These are phyloP conservation scores for Syncephalastrum racemosum DNA, from an alignment of 371 early-diverging fungal genomes.

Conservation along the genomic window DNA sequence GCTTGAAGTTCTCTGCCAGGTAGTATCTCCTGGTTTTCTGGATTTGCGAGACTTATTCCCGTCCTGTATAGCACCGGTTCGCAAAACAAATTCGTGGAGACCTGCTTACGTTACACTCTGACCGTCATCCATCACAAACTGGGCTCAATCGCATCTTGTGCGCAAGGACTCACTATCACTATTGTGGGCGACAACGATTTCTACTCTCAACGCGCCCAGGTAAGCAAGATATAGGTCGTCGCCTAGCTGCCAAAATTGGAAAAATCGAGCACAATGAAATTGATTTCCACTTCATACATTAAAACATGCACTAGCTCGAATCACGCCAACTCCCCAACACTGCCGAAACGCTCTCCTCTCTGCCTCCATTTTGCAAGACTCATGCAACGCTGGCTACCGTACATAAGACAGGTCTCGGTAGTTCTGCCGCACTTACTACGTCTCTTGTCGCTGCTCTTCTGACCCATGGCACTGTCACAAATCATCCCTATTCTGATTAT, in stretches of 20 bases:
- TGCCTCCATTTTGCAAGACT: conserved; percentile 72
- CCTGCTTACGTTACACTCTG: conserved; percentile 34
- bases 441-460: conserved; percentile 83
- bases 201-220: conserved; percentile 84
- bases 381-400: conserved; percentile 73
- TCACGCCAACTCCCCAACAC: conserved; percentile 50
- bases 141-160: no score
- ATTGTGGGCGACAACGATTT: conserved; percentile 93
- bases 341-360: conserved; percentile 53
- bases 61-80: neutral
- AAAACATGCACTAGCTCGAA: conserved; percentile 36
- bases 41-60: neutral
- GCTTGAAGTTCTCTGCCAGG: conserved; percentile 22
- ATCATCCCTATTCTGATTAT: conserved; percentile 17
- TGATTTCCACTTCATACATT: no score
- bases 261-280: no score
- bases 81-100: conserved; percentile 40
- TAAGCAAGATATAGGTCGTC: conserved; percentile 38
- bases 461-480: conserved; percentile 57
- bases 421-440: conserved; percentile 92
- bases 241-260: neutral
- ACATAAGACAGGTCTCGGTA: conserved; percentile 95
- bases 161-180: conserved; percentile 60
- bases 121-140: conserved; percentile 22
- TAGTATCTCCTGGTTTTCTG: conserved; percentile 10